A percentile compares a stretch with the other conserved stretches of the same genome.
Evolutionary conservation across 1,284 basidiomycete species (phyloP).

Genomic region (Hemileia vastatrix): DNA sequence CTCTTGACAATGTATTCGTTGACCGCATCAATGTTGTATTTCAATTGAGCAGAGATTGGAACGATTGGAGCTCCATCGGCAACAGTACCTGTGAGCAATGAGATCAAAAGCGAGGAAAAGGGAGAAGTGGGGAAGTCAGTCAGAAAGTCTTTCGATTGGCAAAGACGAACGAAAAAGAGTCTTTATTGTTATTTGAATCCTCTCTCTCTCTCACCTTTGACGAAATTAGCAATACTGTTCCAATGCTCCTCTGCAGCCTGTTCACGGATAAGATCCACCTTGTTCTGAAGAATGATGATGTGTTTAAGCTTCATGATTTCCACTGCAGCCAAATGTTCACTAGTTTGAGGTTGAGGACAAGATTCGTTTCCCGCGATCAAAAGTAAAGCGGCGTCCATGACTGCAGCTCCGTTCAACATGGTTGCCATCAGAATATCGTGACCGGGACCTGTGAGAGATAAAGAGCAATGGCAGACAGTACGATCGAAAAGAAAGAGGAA

Average conservation of each 20-base stretch:
- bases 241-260: slow-evolving; percentile 81
- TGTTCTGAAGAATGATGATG: slow-evolving; percentile 96
- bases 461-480: background rate
- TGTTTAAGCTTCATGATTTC: slow-evolving; percentile 99
- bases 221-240: slow-evolving; percentile 82
- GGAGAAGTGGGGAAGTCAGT: background rate
- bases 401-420: slow-evolving; percentile 98
- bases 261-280: slow-evolving; percentile 91
- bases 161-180: too few relatives aligned
- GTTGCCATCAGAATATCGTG: slow-evolving; percentile 81
- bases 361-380: slow-evolving; percentile 96
- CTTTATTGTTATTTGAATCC: too few relatives aligned
- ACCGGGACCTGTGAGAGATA: slow-evolving; percentile 31
- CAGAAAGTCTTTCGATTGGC: background rate
- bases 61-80: slow-evolving; percentile 94
- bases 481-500: too few relatives aligned
- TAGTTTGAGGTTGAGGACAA: slow-evolving; percentile 96
- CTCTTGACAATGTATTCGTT: slow-evolving; percentile 97
- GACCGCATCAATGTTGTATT: slow-evolving; percentile 98
- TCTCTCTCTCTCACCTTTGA: slow-evolving; percentile 76
- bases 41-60: slow-evolving; percentile 93
- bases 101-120: background rate
- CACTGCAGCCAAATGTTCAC: slow-evolving; percentile 95
- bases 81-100: slow-evolving; percentile 61
- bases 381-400: slow-evolving; percentile 93